Conservation (phyloP, 169 alveolate genomes). For the Eimeria sp. region DNA sequence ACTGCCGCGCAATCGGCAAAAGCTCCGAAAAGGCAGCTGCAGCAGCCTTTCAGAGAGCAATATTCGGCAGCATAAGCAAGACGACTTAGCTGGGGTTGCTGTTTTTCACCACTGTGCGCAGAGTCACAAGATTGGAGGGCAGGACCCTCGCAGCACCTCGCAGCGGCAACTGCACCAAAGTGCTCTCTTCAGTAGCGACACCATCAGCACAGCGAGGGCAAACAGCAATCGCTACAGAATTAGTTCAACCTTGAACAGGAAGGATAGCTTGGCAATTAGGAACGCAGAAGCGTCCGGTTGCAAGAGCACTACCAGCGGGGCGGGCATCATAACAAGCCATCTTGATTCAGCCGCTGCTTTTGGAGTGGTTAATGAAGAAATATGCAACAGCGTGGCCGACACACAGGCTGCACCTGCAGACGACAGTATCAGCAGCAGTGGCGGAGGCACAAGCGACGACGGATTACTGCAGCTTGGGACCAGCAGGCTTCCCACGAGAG, state of each 20-base stretch:
- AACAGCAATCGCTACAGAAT: neutral
- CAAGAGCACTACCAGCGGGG: neutral
- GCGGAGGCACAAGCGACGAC: conserved; percentile 26
- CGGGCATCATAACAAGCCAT: neutral
- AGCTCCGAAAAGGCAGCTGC: neutral
- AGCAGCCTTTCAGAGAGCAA: neutral
- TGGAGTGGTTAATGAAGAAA: neutral
- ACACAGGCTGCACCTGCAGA: conserved; percentile 30
- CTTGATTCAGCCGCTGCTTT: neutral
- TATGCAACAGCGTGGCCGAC: neutral
- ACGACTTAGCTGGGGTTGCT: neutral
- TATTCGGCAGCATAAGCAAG: neutral
- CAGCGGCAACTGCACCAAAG: conserved; percentile 29
- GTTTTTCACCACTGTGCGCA: neutral
- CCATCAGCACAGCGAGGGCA: conserved; percentile 16
- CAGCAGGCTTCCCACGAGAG: neutral
- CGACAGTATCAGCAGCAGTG: neutral
- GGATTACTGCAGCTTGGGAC: neutral
- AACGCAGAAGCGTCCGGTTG: neutral
- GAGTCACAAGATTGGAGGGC: neutral
- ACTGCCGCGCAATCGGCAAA: neutral
- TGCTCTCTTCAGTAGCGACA: neutral
- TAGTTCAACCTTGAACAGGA: conserved; percentile 16
- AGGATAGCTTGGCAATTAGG: neutral
- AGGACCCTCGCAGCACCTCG: neutral